These are phyloP conservation scores for Wickerhamomyces tratensis DNA, from an alignment of 805 yeast species.

Conservation along the genomic window DNA sequence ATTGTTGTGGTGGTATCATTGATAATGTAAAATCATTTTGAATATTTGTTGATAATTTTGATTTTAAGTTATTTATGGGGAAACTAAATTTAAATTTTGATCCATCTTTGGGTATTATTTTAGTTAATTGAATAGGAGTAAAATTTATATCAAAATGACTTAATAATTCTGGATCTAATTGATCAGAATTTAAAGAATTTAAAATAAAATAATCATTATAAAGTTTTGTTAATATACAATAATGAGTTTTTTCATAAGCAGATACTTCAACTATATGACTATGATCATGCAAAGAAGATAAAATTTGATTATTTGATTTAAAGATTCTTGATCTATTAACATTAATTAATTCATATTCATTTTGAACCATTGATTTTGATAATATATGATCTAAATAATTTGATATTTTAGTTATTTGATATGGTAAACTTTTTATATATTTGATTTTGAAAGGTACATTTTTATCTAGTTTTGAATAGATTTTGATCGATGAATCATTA, in stretches of 20 bases:
- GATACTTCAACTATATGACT: constrained; percentile 2
- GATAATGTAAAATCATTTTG: constrained; percentile 10
- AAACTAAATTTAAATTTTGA: not conserved
- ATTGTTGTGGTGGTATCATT: constrained; percentile 16
- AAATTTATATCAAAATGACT: constrained; percentile 11
- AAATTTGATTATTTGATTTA: constrained; percentile 1
- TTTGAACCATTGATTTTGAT: not conserved
- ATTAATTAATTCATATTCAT: constrained; percentile 4
- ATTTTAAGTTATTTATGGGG: not conserved
- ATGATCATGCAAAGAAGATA: no score
- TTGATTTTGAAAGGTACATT: not conserved
- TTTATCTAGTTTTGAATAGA: not conserved
- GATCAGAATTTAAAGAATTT: constrained; percentile 49
- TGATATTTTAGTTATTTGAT: not conserved
- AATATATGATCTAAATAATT: constrained; percentile 1
- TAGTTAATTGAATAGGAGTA: not conserved
- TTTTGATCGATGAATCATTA: not conserved
- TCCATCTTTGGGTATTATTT: no score
- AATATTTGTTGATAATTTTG: not conserved
- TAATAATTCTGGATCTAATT: constrained; percentile 30
- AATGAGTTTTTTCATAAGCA: constrained; percentile 11
- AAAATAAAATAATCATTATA: constrained; percentile 21
- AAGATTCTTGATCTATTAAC: constrained; percentile 14
- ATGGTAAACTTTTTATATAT: not conserved
- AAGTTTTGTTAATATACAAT: constrained; percentile 7